phyloP scores from a whole-genome alignment of 2,329 filamentous ascomycete genomes.

The Ramularia endophylla region DNA sequence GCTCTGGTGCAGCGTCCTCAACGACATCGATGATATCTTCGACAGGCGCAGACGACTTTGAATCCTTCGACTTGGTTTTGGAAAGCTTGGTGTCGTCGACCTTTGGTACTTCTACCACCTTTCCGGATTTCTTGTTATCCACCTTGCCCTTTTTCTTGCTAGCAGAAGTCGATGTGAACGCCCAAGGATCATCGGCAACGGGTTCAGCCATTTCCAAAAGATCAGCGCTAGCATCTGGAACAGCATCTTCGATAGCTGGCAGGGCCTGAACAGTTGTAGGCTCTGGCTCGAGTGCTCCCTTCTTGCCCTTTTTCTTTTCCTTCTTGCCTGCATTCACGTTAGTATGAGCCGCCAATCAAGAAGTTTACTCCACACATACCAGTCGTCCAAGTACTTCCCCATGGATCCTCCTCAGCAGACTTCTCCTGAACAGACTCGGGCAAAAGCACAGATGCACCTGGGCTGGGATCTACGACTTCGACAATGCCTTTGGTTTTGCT shows the following conservation, averaged over 20 bases:
- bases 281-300: conserved; percentile 12
- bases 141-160: conserved; percentile 36
- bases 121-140: conserved; percentile 26
- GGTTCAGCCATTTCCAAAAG: conserved; percentile 19
- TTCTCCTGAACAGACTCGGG: conserved; percentile 36
- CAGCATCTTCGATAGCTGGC: conserved; percentile 36
- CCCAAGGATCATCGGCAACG: conserved; percentile 25
- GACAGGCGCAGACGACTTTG: conserved; percentile 20
- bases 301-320: conserved; percentile 50
- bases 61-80: conserved; percentile 31
- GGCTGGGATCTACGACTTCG: conserved; percentile 30
- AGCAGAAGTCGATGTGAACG: conserved; percentile 15
- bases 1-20: conserved; percentile 20
- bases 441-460: conserved; percentile 35
- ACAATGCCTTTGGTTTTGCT: conserved; percentile 38
- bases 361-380: conserved; percentile 10
- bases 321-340: conserved; percentile 42
- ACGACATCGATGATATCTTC: conserved; percentile 22
- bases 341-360: conserved; percentile 3
- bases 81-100: conserved; percentile 27
- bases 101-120: conserved; percentile 22
- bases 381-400: conserved; percentile 21
- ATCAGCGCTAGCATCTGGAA: conserved; percentile 28
- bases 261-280: conserved; percentile 34
- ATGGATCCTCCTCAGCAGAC: conserved; percentile 31